phyloP scores from a whole-genome alignment of 805 yeast species.

The Monosporozyma aerobia region DNA sequence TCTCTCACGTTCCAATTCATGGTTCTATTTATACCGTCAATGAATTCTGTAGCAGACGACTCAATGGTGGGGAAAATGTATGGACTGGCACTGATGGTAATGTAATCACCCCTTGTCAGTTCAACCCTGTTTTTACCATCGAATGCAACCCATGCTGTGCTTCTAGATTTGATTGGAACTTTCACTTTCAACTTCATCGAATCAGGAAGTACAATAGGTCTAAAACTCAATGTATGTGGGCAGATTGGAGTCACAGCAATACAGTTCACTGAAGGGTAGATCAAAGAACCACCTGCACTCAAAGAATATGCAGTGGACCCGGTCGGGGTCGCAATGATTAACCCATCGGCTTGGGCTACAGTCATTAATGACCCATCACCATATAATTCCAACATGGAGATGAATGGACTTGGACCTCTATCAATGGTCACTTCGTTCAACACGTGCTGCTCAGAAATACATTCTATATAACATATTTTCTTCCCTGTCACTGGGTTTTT shows the following conservation, averaged over 20 bases:
- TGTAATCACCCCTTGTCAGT: slow-evolving; percentile 69
- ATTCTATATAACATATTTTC: slow-evolving; percentile 26
- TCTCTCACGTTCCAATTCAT: slow-evolving; percentile 90
- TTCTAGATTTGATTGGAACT: slow-evolving; percentile 70
- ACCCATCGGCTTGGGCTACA: slow-evolving; percentile 87
- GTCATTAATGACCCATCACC: slow-evolving; percentile 81
- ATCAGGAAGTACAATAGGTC: slow-evolving; percentile 87
- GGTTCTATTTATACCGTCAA: slow-evolving; percentile 76
- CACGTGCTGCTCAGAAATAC: slow-evolving; percentile 55
- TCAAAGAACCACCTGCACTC: slow-evolving; percentile 89
- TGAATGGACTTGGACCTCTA: slow-evolving; percentile 87
- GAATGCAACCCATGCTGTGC: slow-evolving; percentile 92
- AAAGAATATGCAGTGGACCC: slow-evolving; percentile 93
- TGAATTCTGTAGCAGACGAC: slow-evolving; percentile 60
- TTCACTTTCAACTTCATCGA: slow-evolving; percentile 76
- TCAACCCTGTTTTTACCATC: slow-evolving; percentile 88
- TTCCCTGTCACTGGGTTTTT: slow-evolving; percentile 37
- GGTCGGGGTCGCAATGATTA: slow-evolving; percentile 86
- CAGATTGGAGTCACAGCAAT: slow-evolving; percentile 89
- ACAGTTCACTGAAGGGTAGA: slow-evolving; percentile 90
- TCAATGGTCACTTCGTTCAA: slow-evolving; percentile 84
- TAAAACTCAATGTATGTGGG: slow-evolving; percentile 84
- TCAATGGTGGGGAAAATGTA: slow-evolving; percentile 89
- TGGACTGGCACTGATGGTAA: slow-evolving; percentile 73
- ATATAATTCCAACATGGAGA: slow-evolving; percentile 76